Base-by-base conservation (phyloP, 2,329 filamentous ascomycete genomes). In the Sporothrix brasiliensis region DNA sequence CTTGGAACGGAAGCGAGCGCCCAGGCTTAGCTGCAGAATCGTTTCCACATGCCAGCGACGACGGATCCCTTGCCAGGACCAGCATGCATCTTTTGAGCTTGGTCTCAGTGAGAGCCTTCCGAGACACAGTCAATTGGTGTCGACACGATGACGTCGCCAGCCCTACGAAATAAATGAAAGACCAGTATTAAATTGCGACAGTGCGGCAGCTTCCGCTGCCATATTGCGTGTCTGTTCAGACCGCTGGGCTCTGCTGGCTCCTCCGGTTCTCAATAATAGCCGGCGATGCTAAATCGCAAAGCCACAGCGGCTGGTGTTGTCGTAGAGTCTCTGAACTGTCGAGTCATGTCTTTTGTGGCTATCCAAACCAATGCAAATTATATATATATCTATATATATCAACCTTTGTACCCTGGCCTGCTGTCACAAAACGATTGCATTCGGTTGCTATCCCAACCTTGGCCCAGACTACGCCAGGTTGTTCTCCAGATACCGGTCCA, bases 401-500 rank as follows among this genome's bases (percentile, higher is more conserved):
- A 34, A 30, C 30, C 24, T 27, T 56, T 11, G 2, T 3, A 21
- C 19, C 19, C n/a, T 24, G 27, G 27, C 34, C 9, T 16, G 24
- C 21, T 30, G 24, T 5, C 52, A 27, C 14, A 24, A 54, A 27
- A 30, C 4, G 27, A 5, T 54, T 21, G 14, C 11, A 9, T 27
- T 34, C 24, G 19, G 16, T 10, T 11, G 16, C 2, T 7, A 4
- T 3, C 16, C 24, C 24, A 39, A 13, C 41, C 41, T 5, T 30
- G 27, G n/a, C 7, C 44, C 14, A 7, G 27, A 27, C 49, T 67
- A 72, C 21, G 63, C 66, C 66, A 82, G 68, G 68, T 79, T 61
- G 56, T 79, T 73, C 34, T 75, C 74, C 9, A 86, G 71, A 75
- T 85, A 86, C 2, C 54, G 70, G 6, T 78, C 78, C 52, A 87